These are phyloP conservation scores for Claviceps humidiphila DNA, from an alignment of 2,329 filamentous ascomycete genomes.

Conservation along the genomic window DNA sequence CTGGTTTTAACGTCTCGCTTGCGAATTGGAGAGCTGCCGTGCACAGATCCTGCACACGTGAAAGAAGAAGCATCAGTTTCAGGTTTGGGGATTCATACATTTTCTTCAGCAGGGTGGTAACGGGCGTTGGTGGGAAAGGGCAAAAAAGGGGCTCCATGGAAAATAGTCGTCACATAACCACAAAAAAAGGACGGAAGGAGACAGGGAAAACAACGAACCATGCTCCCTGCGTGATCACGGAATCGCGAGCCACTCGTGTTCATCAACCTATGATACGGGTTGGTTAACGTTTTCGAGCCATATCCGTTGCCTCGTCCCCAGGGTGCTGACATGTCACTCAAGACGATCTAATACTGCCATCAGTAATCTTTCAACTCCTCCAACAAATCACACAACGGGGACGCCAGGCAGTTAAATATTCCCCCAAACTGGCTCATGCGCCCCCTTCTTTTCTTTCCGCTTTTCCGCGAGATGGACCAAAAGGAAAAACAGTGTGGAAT, in stretches of 20 bases:
- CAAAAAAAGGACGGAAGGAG: not conserved
- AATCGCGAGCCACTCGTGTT: conserved; percentile 86
- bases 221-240: conserved; percentile 82
- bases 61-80: not conserved
- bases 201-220: conserved; percentile 46
- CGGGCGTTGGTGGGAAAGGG: too few relatives aligned
- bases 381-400: not conserved
- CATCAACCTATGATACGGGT: conserved; percentile 97
- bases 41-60: conserved; percentile 62
- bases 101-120: too few relatives aligned
- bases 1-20: conserved; percentile 66
- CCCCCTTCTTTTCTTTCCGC: not conserved
- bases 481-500: not conserved
- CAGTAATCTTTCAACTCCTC: not conserved
- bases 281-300: conserved; percentile 51
- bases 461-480: not conserved
- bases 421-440: not conserved
- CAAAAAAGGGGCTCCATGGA: too few relatives aligned
- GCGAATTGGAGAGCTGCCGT: conserved; percentile 72
- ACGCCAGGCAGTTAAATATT: not conserved
- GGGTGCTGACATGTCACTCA: conserved; percentile 99
- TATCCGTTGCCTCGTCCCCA: conserved; percentile 39
- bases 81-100: too few relatives aligned
- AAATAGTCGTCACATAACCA: too few relatives aligned
- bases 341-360: conserved; percentile 47